phyloP scores from a whole-genome alignment of 139 green algal species.

The Closterium sp. region DNA sequence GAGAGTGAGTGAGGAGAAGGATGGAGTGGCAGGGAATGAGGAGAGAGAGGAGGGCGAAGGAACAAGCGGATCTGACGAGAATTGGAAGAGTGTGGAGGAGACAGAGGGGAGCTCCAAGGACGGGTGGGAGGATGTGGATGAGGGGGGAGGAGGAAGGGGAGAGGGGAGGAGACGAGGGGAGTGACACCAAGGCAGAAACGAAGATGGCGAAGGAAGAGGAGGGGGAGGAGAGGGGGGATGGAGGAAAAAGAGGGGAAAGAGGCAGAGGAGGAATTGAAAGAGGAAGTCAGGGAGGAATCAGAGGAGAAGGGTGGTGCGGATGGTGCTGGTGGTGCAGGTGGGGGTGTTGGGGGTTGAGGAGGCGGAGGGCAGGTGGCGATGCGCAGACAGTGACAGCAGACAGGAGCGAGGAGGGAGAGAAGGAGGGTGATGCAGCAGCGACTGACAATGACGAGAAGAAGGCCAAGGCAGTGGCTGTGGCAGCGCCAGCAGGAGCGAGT shows the following conservation, averaged over 20 bases:
- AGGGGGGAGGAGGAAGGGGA: background rate
- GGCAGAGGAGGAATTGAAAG: background rate
- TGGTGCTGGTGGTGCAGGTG: background rate
- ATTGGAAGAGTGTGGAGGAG: background rate
- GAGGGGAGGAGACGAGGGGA: background rate
- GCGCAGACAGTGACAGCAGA: background rate
- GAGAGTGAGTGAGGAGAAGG: background rate
- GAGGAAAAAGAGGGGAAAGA: background rate
- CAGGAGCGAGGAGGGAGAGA: slow-evolving; percentile 26
- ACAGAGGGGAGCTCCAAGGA: background rate
- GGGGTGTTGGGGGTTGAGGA: background rate
- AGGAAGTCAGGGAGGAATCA: slow-evolving; percentile 4
- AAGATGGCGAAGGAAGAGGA: slow-evolving; percentile 17
- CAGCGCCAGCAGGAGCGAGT: background rate
- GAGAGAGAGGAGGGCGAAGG: slow-evolving; percentile 9
- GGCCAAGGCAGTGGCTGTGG: background rate
- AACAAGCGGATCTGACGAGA: background rate
- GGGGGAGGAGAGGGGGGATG: background rate
- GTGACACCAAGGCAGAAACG: background rate
- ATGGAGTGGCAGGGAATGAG: background rate
- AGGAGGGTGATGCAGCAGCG: background rate
- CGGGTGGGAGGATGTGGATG: background rate
- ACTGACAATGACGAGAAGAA: background rate
- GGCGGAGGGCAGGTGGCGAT: background rate
- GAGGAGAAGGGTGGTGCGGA: background rate